Evolutionary conservation across 495 filamentous ascomycete genomes (phyloP).

Genomic region (Hypoxylon cercidicola): DNA sequence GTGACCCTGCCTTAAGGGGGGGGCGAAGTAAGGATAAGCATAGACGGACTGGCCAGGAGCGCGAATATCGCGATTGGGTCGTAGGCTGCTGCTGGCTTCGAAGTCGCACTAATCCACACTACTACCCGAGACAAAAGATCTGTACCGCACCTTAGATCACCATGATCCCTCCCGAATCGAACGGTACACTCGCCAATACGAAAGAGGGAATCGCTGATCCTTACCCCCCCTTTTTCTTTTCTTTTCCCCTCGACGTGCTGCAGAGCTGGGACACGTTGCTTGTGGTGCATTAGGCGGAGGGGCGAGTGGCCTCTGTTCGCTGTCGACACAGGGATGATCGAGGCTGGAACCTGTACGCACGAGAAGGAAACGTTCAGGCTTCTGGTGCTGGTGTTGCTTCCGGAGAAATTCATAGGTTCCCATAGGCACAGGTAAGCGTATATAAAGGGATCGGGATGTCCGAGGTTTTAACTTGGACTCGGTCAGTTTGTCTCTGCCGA

Average conservation of each 20-base stretch:
- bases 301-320: slow-evolving; percentile 24
- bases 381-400: slow-evolving; percentile 16
- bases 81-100: slow-evolving; percentile 30
- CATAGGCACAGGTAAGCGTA: slow-evolving; percentile 23
- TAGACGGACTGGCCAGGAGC: slow-evolving; percentile 32
- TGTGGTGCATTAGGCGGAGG: slow-evolving; percentile 23
- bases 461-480: slow-evolving; percentile 10
- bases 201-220: slow-evolving; percentile 35
- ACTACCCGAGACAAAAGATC: slow-evolving; percentile 44
- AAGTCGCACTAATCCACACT: slow-evolving; percentile 43
- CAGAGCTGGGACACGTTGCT: slow-evolving; percentile 27
- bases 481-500: slow-evolving; percentile 12
- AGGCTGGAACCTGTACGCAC: slow-evolving; percentile 42
- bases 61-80: slow-evolving; percentile 38
- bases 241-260: slow-evolving; percentile 21
- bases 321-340: slow-evolving; percentile 43
- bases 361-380: slow-evolving; percentile 17
- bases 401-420: slow-evolving; percentile 38
- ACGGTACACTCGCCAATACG: slow-evolving; percentile 32
- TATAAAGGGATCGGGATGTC: slow-evolving; percentile 36
- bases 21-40: slow-evolving; percentile 25
- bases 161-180: slow-evolving; percentile 31
- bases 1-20: slow-evolving; percentile 6
- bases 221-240: slow-evolving; percentile 16
- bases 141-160: slow-evolving; percentile 32